Base-by-base conservation (phyloP, 192 early-diverging fungal species). In the Backusella parvicylindrica region DNA sequence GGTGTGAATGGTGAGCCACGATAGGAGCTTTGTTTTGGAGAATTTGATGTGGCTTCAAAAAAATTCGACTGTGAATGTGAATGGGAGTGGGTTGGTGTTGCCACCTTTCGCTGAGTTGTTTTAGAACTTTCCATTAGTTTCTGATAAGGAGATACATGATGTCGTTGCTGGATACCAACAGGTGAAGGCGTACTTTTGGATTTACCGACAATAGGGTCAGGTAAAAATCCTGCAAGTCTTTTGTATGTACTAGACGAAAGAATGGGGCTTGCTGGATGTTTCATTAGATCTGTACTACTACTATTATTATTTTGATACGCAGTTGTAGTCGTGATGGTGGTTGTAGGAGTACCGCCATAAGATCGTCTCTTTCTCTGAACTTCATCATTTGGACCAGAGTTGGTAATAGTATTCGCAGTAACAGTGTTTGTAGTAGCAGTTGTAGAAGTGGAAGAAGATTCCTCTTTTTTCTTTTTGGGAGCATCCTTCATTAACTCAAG, bases 401-500 rank as follows among this genome's bases (percentile, higher is more conserved):
- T 47, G 18, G 16, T 30, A 18, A 12, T 28, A 23, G 68, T 40
- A 11, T 70, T 30, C 16, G 0, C 2, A 33, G 23, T 23, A n/a
- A n/a, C n/a, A 33, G 32, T 32, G 5, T 0, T 18, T 7, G 16
- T 15, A n/a, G 16, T n/a, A 7, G 11, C 21, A 13, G 26, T 8
- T 4, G 26, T 13, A 3, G 53, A 4, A 60, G 53, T 12, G 26
- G 53, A 56, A 11, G 32, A 50, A 38, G 36, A 30, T 47, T 16
- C 67, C 2, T 70, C 68, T n/a, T 70, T 70, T 8, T 70, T 70
- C 40, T 70, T 70, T 7, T 70, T 70, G n/a, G 73, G 47, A 18
- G 64, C 60, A 53, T 74, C 74, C 33, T 80, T 74, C 79, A 81
- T 81, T 1, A 81, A 40, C 15, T 81, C 79, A 31, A 81, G 49